Percentiles rank a stretch among this genome's conserved stretches.
Conservation (phyloP, 2,329 filamentous ascomycete genomes). For the Pseudopyrenochaeta lycopersici region DNA sequence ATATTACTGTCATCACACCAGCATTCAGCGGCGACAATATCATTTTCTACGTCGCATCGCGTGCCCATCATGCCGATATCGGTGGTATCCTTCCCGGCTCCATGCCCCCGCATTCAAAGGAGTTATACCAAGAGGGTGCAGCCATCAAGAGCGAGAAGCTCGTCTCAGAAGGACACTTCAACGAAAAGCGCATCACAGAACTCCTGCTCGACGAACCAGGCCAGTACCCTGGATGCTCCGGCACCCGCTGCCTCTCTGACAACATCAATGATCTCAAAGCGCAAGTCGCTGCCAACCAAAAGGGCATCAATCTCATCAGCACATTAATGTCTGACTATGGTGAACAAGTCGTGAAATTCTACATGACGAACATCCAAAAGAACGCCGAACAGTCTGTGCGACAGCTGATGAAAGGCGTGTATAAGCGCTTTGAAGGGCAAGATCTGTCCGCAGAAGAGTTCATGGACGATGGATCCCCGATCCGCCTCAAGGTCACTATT, state of each 20-base stretch:
- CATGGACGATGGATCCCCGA: constrained; percentile 88
- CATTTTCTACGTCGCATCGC: constrained; percentile 82
- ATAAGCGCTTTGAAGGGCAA: constrained; percentile 72
- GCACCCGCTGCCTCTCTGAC: constrained; percentile 80
- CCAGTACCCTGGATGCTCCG: constrained; percentile 77
- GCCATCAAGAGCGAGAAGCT: constrained; percentile 70
- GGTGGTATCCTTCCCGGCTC: constrained; percentile 83
- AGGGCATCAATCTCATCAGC: constrained; percentile 81
- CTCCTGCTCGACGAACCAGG: constrained; percentile 78
- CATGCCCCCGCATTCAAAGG: constrained; percentile 79
- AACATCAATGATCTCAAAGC: constrained; percentile 89
- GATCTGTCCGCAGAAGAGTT: constrained; percentile 80
- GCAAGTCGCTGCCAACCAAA: constrained; percentile 86
- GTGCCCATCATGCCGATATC: constrained; percentile 85
- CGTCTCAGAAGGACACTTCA: constrained; percentile 78
- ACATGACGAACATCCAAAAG: constrained; percentile 83
- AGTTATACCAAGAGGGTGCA: constrained; percentile 66
- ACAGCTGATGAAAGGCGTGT: constrained; percentile 75
- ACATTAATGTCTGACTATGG: constrained; percentile 80
- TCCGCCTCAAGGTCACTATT: constrained; percentile 78
- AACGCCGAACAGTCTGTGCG: constrained; percentile 82
- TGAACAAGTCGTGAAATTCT: constrained; percentile 79
- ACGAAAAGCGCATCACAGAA: constrained; percentile 78
- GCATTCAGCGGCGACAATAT: constrained; percentile 80
- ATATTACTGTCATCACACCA: constrained; percentile 83